Base-by-base conservation (phyloP, 2,329 filamentous ascomycete species). In the Cordyceps cateniannulata region DNA sequence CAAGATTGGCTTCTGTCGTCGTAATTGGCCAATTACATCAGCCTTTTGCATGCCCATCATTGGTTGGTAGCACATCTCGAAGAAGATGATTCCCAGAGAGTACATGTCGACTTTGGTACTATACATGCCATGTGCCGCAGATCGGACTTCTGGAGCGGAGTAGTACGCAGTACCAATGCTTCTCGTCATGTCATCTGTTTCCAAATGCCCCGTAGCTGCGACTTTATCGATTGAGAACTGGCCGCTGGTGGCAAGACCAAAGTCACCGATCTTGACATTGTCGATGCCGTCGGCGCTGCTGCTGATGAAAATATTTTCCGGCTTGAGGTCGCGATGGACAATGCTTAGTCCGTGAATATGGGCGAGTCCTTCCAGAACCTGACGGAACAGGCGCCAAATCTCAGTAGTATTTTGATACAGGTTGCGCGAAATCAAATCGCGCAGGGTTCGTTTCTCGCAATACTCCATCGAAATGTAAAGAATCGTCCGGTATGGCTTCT, bases 391-490 rank as follows among this genome's bases (percentile, higher is more conserved):
- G 32, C 92, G 86, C 95, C 95, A 99, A 18, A 89, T 85, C 68
- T 96, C 89, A 29, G 91, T 83, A 1, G 83, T 81, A 61, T 93
- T 86, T 66, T 90, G 86, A 66, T 85, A 85, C 12, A 98, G 76
- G 32, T 86, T 88, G 67, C 88, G 85, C 24, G 85, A 82, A 61
- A 99, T 96, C 32, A 97, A 76, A 77, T 98, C 92, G 22, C 93
- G 88, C 35, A 99, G 82, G 0, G 95, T 98, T 66, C 90, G 85
- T 70, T 93, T 95, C 71, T 98, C 93, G 69, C 95, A 99, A 66
- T 97, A 96, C 71, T 99, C 95, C 95, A 99, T 99, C 63, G 96
- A 95, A 60, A 99, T 98, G 71, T 97, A 99, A 47, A 99, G 81
- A 7, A 93, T 87, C 0, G 89, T 93, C 57, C 84, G 84, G 63